Percentiles rank a stretch among this genome's conserved stretches.
phyloP scores from a whole-genome alignment of 331 rosid species.

The Stylosanthes scabra region DNA sequence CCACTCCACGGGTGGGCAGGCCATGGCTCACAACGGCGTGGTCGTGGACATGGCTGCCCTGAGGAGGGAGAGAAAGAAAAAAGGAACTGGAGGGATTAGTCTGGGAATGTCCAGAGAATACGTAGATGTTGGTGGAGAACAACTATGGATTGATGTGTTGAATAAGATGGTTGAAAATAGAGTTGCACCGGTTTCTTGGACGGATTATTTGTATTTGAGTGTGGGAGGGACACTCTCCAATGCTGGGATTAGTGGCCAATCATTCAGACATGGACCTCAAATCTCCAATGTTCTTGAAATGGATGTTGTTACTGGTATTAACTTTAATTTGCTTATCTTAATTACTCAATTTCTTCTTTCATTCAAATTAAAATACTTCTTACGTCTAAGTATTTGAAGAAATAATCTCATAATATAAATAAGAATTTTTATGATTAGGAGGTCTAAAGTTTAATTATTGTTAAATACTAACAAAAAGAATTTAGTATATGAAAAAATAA shows the following conservation, averaged over 20 bases:
- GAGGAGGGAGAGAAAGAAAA: conserved; percentile 31
- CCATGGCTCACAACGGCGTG: conserved; percentile 80
- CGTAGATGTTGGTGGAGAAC: conserved; percentile 84
- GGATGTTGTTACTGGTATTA: conserved; percentile 87
- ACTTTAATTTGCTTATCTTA: background rate
- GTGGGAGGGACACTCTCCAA: conserved; percentile 97
- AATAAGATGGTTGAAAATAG: conserved; percentile 57
- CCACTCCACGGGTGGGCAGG: conserved; percentile 81
- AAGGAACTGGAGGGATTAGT: conserved; percentile 28
- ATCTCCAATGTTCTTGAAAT: conserved; percentile 74
- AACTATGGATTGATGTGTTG: conserved; percentile 76
- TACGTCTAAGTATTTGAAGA: too few relatives aligned
- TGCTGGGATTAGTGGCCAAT: conserved; percentile 83
- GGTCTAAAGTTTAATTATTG: too few relatives aligned
- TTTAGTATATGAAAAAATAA: too few relatives aligned
- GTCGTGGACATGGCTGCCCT: conserved; percentile 73
- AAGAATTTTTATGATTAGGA: too few relatives aligned
- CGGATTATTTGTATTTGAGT: conserved; percentile 80
- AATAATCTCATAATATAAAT: too few relatives aligned
- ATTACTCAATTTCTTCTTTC: background rate
- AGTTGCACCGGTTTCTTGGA: conserved; percentile 80
- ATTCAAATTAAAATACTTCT: too few relatives aligned
- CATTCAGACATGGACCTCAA: conserved; percentile 89
- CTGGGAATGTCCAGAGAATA: conserved; percentile 49
- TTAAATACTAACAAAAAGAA: too few relatives aligned